A percentile compares a stretch with the other conserved stretches of the same genome.
These are phyloP conservation scores for Paracoccidioides lutzii DNA, from an alignment of 2,329 filamentous ascomycete genomes.

Conservation along the genomic window DNA sequence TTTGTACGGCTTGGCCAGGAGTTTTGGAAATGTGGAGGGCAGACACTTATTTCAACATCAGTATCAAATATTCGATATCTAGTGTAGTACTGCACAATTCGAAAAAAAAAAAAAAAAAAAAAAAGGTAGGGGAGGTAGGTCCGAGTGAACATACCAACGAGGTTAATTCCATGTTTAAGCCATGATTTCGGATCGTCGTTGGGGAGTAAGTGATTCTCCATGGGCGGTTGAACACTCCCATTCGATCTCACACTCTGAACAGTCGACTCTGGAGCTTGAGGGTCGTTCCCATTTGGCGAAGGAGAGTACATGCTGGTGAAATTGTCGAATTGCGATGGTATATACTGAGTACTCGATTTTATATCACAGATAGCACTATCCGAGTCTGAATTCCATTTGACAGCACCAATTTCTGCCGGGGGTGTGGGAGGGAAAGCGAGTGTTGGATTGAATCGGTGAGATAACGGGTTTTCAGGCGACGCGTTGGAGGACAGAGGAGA, in stretches of 20 bases:
- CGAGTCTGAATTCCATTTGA: slow-evolving; percentile 26
- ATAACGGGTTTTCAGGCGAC: neutral
- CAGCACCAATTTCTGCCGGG: slow-evolving; percentile 28
- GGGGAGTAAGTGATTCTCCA: neutral
- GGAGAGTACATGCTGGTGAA: neutral
- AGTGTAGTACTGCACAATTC: neutral
- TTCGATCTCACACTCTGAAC: neutral
- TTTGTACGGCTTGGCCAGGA: slow-evolving; percentile 34
- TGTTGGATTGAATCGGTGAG: neutral
- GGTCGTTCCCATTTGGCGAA: neutral
- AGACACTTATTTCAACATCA: slow-evolving; percentile 20
- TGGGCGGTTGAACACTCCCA: neutral
- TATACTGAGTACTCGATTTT: neutral
- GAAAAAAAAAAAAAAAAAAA: neutral
- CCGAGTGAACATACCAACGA: slow-evolving; percentile 1
- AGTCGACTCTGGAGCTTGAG: neutral
- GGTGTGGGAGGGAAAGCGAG: slow-evolving; percentile 18
- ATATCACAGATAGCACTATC: slow-evolving; percentile 17
- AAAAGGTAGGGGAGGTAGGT: neutral
- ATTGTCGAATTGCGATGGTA: neutral
- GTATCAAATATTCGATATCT: neutral
- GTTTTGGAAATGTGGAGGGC: slow-evolving; percentile 27
- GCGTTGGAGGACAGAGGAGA: neutral
- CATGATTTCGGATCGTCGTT: neutral
- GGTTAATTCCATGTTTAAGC: slow-evolving; percentile 3